These are phyloP conservation scores for Tulasnella sp. DNA, from an alignment of 768 basidiomycete species.

Conservation along the genomic window DNA sequence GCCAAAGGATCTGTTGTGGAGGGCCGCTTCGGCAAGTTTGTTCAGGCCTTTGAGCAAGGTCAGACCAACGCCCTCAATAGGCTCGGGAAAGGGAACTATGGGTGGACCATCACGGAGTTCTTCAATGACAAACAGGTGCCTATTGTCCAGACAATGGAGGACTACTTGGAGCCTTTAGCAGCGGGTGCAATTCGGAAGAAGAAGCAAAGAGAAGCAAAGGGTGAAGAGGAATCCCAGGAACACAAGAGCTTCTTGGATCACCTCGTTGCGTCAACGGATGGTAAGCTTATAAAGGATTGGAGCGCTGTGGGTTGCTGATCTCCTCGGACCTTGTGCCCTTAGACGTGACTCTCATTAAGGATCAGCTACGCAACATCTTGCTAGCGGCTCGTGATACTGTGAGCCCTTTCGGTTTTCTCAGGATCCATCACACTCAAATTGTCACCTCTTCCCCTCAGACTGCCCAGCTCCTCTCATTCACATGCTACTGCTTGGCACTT, in stretches of 20 bases:
- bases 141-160: neutral
- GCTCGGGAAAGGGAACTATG: neutral
- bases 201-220: neutral
- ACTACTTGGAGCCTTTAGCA: neutral
- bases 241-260: slow-evolving; percentile 19
- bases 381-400: slow-evolving; percentile 27
- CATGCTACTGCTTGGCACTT: slow-evolving; percentile 21
- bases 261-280: slow-evolving; percentile 20
- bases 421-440: neutral
- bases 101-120: slow-evolving; percentile 8
- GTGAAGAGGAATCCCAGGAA: neutral
- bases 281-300: slow-evolving; percentile 13
- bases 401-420: neutral
- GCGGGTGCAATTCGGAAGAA: neutral
- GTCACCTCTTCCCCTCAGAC: slow-evolving; percentile 17
- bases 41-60: slow-evolving; percentile 2
- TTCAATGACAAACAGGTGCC: neutral
- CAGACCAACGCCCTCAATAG: neutral
- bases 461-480: slow-evolving; percentile 23
- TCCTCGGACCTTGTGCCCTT: neutral
- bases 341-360: neutral
- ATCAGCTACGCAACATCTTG: slow-evolving; percentile 18
- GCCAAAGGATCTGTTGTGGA: neutral
- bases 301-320: neutral
- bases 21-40: neutral